phyloP scores from a whole-genome alignment of 192 early-diverging fungal species.

The Backusella luteola region DNA sequence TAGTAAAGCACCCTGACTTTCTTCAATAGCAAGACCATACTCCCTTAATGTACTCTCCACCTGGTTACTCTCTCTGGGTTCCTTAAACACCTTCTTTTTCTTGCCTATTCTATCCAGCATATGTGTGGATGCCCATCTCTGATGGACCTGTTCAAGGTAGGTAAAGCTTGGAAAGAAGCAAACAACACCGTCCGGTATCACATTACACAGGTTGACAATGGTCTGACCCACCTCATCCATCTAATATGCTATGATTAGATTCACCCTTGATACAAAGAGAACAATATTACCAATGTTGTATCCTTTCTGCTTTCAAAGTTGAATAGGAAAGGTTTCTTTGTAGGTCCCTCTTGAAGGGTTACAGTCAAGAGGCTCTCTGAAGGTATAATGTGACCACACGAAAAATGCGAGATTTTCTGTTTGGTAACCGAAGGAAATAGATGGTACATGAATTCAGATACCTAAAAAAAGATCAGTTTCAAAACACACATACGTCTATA shows the following conservation, averaged over 20 bases:
- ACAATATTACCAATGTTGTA: slow-evolving; percentile 37
- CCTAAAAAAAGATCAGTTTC: slow-evolving; percentile 25
- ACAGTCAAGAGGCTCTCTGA: slow-evolving; percentile 69
- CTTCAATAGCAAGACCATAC: slow-evolving; percentile 55
- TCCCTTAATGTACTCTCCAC: slow-evolving; percentile 60
- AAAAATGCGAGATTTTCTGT: slow-evolving; percentile 59
- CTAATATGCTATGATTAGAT: slow-evolving; percentile 17
- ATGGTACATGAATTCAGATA: slow-evolving; percentile 42
- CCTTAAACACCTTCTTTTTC: slow-evolving; percentile 73
- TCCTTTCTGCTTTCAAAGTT: slow-evolving; percentile 61
- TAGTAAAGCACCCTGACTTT: slow-evolving; percentile 65
- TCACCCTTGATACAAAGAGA: too few species aligned
- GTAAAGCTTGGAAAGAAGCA: slow-evolving; percentile 86
- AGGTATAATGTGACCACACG: slow-evolving; percentile 87
- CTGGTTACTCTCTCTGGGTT: slow-evolving; percentile 51
- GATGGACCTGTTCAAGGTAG: slow-evolving; percentile 63
- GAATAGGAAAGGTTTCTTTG: slow-evolving; percentile 61
- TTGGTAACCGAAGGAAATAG: slow-evolving; percentile 53
- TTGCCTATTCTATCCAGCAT: slow-evolving; percentile 45
- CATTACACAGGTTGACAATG: slow-evolving; percentile 65
- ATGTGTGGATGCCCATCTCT: slow-evolving; percentile 46
- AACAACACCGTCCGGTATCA: slow-evolving; percentile 84
- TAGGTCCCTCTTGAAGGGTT: slow-evolving; percentile 63
- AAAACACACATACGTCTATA: too few species aligned
- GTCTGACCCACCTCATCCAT: slow-evolving; percentile 71